Evolutionary conservation across 352 stramenopile species (phyloP), one percentile per base, ranked within the genome.

Genomic region (Pythium monospermum): DNA sequence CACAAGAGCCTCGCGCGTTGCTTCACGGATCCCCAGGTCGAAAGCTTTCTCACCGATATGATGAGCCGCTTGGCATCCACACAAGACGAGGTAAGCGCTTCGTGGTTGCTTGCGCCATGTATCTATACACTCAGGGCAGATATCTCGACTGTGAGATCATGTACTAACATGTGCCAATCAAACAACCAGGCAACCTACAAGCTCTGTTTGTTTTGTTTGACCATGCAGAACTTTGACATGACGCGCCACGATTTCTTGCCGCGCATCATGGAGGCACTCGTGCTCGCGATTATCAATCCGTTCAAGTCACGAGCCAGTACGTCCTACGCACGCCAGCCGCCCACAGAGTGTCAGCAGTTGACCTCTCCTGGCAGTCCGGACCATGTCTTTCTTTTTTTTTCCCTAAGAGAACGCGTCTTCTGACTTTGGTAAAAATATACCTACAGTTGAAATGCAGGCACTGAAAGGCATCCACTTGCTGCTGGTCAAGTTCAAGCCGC

Each of bases 251-350:
- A 66, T 4, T 70, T 76, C 8, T 50, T 89, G 10, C 59, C 66
- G 13, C 68, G 68, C 16, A 83, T 71, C 7, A 57, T 87, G n/a
- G 78, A 87, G 54, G 69, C 61, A 10, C 49, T 87, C 47, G 63
- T 89, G 8, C 78, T 85, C 33, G 78, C 78, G 7, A 76, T 87
- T 21, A 64, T 85, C 26, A 89, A 87, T 37, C 73, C 78, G 10
- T 87, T 89, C 52, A 73, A 85, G 59, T 85, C 78, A 0, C 73
- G 78, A 18, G 48, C 61, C 30, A 87, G 74, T 83, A 75, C 43
- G 73, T 76, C 21, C n/a, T n/a, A n/a, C n/a, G n/a, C n/a, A n/a
- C n/a, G n/a, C n/a, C n/a, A n/a, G n/a, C n/a, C n/a, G n/a, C n/a
- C n/a, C n/a, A n/a, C n/a, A n/a, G n/a, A n/a, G n/a, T n/a, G n/a